Conservation (phyloP, 73 alveolate species). For the Effrenium voratum region DNA sequence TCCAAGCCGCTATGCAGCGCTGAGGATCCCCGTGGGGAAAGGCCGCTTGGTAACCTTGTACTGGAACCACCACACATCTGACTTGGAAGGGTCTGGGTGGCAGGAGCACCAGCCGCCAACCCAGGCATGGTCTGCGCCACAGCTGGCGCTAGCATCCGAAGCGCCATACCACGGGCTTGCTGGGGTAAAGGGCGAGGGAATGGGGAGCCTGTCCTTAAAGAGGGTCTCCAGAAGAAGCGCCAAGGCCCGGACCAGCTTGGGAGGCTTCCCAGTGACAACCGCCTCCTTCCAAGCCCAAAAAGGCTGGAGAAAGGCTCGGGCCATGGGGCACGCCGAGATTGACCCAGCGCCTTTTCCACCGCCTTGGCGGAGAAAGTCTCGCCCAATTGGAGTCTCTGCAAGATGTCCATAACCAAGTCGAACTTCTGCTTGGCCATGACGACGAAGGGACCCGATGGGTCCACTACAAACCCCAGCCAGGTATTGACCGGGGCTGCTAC, state of each 20-base stretch:
- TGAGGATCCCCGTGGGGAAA: too few species aligned
- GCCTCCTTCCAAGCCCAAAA: slow-evolving; percentile 32
- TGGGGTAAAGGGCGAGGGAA: background rate
- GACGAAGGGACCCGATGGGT: background rate
- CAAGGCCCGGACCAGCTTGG: background rate
- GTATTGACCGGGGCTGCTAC: background rate
- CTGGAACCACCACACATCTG: background rate
- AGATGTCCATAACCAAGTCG: background rate
- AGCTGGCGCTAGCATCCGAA: slow-evolving; percentile 48
- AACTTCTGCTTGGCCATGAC: background rate
- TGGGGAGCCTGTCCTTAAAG: background rate
- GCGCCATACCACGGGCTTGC: background rate
- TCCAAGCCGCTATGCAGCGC: too few species aligned
- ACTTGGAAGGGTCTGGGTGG: background rate
- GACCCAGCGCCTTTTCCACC: slow-evolving; percentile 20
- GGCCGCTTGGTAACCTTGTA: background rate
- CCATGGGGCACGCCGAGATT: slow-evolving; percentile 4
- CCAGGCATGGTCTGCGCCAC: background rate
- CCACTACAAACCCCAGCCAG: slow-evolving; percentile 32
- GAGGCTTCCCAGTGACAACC: background rate
- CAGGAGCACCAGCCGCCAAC: slow-evolving; percentile 17
- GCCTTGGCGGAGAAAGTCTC: background rate
- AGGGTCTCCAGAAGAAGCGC: background rate
- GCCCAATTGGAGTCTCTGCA: background rate
- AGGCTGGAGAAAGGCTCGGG: slow-evolving; percentile 3